A percentile compares a stretch with the other conserved stretches of the same genome.
Evolutionary conservation across 495 filamentous ascomycete species (phyloP).

Genomic region (Hyphodiscus hymeniophilus): DNA sequence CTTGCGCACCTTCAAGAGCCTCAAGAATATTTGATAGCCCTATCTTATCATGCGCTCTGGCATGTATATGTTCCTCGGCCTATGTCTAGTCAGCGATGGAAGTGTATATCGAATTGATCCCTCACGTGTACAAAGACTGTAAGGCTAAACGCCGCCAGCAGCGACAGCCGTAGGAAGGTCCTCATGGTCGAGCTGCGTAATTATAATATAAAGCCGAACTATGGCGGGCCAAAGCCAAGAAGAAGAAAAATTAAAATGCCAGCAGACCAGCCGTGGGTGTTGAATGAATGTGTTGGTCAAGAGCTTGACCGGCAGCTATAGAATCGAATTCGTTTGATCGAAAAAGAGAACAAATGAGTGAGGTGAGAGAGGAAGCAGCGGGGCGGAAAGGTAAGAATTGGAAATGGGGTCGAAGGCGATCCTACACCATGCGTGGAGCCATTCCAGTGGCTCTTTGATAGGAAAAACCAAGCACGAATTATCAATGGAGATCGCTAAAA

Average conservation of each 20-base stretch:
- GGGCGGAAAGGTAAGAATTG: background rate
- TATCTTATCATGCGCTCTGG: constrained; percentile 5
- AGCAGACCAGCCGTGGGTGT: constrained; percentile 23
- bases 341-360: constrained; percentile 7
- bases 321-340: constrained; percentile 8
- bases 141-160: constrained; percentile 9
- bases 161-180: constrained; percentile 6
- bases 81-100: constrained; percentile 6
- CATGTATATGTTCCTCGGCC: constrained; percentile 4
- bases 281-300: constrained; percentile 16
- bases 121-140: constrained; percentile 14
- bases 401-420: constrained; percentile 17
- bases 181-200: constrained; percentile 10
- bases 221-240: constrained; percentile 4
- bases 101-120: background rate
- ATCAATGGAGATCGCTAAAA: constrained; percentile 1
- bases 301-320: constrained; percentile 23
- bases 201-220: background rate
- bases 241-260: constrained; percentile 5
- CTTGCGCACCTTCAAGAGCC: constrained; percentile 6
- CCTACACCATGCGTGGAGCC: constrained; percentile 12
- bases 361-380: background rate
- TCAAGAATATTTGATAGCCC: constrained; percentile 16
- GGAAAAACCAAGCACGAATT: constrained; percentile 13
- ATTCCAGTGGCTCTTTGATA: constrained; percentile 17